Base-by-base conservation (phyloP, 352 stramenopile species). In the Globisporangium yorkense region DNA sequence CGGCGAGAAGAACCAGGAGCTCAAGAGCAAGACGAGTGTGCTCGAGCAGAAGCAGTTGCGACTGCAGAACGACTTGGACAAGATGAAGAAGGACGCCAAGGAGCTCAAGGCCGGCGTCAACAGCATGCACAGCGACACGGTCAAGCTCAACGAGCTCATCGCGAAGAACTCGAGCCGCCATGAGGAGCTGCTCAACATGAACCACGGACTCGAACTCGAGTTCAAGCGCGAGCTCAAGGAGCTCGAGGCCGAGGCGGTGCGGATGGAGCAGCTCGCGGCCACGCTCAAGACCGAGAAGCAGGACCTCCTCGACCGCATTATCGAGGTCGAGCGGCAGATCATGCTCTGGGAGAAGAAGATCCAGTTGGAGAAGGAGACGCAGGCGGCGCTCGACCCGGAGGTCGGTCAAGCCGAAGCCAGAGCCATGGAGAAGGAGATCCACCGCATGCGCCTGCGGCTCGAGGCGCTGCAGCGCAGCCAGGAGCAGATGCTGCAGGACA, bases 281-380 rank as follows among this genome's bases (percentile, higher is more conserved):
- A 62, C 70, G 9, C 74, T 97, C 7, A 89, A 94, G 40, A 66
- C 74, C 20, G 88, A 88, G 33, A 98, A 97, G 57, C 75, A 90
- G 31, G 79, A 90, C 10, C 67, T 98, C 3, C 60, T 98, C 5
- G 80, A 95, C 48, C 78, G 94, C 33, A 96, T 98, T 37, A 73
- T 96, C 44, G 90, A 98, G 52, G 74, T 84, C 7, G 94, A 98
- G 73, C 76, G 88, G 29, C 88, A 98, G 56, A 82, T 97, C 63
- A 89, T 97, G 78, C 68, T 97, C 5, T 98, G 92, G 94, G 93
- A 98, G 67, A 98, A 97, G 74, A 98, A 98, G 69, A 98, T 98
- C 62, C 84, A 97, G 67, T 68, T 98, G 0, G 96, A 98, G 66
- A 97, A 97, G 57, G 94, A 98, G 69, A 98, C 95, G 0, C 90